Evolutionary conservation across 805 yeast genomes (phyloP).

Genomic region (Saccharomycopsis lassenensis): DNA sequence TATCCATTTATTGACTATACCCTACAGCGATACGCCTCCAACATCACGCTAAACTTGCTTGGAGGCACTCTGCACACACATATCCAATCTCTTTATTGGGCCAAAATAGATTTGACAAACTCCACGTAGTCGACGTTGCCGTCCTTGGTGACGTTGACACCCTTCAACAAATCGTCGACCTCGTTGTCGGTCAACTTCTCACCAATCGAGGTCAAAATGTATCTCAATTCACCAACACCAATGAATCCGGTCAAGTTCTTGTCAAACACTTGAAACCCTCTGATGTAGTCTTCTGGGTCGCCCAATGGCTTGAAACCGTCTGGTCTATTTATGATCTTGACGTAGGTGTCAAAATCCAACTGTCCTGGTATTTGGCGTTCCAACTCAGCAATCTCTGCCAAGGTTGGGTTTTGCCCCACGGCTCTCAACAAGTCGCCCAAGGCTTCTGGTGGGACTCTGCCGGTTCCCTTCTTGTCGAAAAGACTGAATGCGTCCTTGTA

Average conservation of each 20-base stretch:
- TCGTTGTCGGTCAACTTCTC: conserved; percentile 85
- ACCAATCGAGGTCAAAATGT: conserved; percentile 90
- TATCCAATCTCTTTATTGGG: conserved; percentile 42
- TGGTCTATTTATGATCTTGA: conserved; percentile 69
- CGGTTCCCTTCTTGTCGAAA: conserved; percentile 93
- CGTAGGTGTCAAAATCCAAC: conserved; percentile 66
- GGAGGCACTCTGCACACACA: no score
- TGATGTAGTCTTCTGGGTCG: conserved; percentile 72
- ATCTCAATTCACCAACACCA: conserved; percentile 93
- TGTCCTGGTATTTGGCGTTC: conserved; percentile 30
- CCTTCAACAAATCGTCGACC: conserved; percentile 92
- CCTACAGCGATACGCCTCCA: no score
- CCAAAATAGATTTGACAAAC: conserved; percentile 86
- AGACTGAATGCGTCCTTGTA: conserved; percentile 92
- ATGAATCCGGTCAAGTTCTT: conserved; percentile 92
- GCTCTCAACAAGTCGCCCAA: conserved; percentile 93
- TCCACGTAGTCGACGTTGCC: conserved; percentile 93
- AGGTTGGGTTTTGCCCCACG: conserved; percentile 96
- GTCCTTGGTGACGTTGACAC: conserved; percentile 86
- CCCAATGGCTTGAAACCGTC: conserved; percentile 84
- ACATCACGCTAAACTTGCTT: no score
- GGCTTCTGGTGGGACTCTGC: conserved; percentile 71
- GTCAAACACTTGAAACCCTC: conserved; percentile 95
- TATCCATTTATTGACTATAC: no score
- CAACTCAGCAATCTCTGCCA: conserved; percentile 66